Evolutionary conservation across 768 basidiomycete species (phyloP).

Genomic region (Phlebiopsis gigantea): DNA sequence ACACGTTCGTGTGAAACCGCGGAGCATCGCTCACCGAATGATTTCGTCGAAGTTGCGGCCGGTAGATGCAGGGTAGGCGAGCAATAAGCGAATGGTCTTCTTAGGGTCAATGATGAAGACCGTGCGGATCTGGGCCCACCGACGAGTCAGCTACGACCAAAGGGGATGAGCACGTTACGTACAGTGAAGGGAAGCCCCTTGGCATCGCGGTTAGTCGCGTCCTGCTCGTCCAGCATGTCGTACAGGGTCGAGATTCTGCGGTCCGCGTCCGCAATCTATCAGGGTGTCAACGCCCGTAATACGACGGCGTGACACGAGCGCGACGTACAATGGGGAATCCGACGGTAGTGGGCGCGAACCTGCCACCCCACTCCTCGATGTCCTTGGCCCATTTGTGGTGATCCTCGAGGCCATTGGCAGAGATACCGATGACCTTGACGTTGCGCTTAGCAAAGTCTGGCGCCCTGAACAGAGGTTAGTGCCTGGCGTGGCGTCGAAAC

Average conservation of each 20-base stretch:
- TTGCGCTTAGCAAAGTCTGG: slow-evolving; percentile 81
- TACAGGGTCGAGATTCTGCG: slow-evolving; percentile 81
- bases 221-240: slow-evolving; percentile 96
- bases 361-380: slow-evolving; percentile 76
- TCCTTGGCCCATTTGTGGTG: slow-evolving; percentile 89
- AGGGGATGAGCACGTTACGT: slow-evolving; percentile 5
- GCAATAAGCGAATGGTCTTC: slow-evolving; percentile 84
- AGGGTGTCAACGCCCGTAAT: not conserved
- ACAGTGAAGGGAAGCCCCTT: slow-evolving; percentile 95
- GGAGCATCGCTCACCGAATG: slow-evolving; percentile 36
- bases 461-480: slow-evolving; percentile 31
- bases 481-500: not conserved
- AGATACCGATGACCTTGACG: slow-evolving; percentile 92
- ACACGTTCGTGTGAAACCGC: not conserved
- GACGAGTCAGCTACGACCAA: not conserved
- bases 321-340: slow-evolving; percentile 84
- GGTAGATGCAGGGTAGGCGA: slow-evolving; percentile 93
- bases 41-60: slow-evolving; percentile 88
- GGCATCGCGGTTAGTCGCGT: slow-evolving; percentile 80
- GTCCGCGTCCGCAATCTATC: slow-evolving; percentile 86
- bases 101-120: slow-evolving; percentile 98
- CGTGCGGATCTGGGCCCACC: slow-evolving; percentile 66
- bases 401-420: slow-evolving; percentile 81
- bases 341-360: slow-evolving; percentile 65
- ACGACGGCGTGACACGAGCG: not conserved